Base-by-base conservation (phyloP, 768 basidiomycete species). In the Cystobasidium ongulense region DNA sequence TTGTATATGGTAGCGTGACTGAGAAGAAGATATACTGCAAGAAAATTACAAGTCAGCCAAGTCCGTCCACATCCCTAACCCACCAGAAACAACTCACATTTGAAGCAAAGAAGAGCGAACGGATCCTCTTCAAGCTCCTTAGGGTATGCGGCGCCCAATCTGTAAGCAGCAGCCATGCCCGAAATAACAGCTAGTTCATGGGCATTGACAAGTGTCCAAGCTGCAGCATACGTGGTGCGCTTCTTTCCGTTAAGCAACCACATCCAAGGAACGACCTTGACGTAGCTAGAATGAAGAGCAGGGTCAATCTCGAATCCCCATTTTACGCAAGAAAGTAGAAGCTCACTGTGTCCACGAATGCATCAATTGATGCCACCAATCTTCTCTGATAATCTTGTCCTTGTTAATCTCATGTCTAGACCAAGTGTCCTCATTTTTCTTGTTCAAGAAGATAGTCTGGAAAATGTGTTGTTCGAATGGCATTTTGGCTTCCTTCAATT, bases 361-460 rank as follows among this genome's bases (percentile, higher is more conserved):
- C 27, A 36, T 36, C 41, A 73, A 61, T 46, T 71, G 73, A 50
- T 75, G 74, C 74, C 74, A 75, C 74, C 74, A 75, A 61, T 75
- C 70, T 38, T 75, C 68, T 23, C 70, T 52, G 50, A 81, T 81
- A 76, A 83, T 82, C 78, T 82, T 82, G 62, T 81, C 80, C 75
- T 81, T 79, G 17, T 76, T 73, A 75, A 83, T 83, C 75, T 83
- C 82, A 74, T 82, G 78, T 63, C 76, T 80, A 0, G 78, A 68
- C 83, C 83, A 83, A 0, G 76, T 79, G 11, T 82, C 29, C 74
- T 81, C 70, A 75, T 83, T 77, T 70, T 82, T 80, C 63, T 81
- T 82, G 80, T 83, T 82, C 67, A 83, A 76, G 78, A 82, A 82
- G 79, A 83, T 83, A 7, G 81, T 82, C 78, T 83, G 82, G 81